Percentiles rank a stretch among this genome's conserved stretches.
Evolutionary conservation across 768 basidiomycete species (phyloP).

Genomic region (Mycena sanguinolenta): DNA sequence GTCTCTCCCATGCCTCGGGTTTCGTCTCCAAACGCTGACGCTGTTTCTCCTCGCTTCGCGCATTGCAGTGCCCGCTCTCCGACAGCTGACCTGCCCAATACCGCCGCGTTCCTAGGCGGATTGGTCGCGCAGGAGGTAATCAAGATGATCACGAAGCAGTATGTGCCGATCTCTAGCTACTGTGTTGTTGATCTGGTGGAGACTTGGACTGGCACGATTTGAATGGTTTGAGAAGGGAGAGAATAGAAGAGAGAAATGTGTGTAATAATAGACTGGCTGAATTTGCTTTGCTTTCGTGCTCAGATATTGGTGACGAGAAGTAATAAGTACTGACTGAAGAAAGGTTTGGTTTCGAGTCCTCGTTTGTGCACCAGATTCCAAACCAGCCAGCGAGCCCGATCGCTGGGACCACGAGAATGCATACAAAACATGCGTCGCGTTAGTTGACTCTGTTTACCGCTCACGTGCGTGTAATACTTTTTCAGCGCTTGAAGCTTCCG

Average conservation of each 20-base stretch:
- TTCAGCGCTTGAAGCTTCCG: too few relatives aligned
- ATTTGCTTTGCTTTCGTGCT: constrained; percentile 26
- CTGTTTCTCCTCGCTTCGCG: constrained; percentile 35
- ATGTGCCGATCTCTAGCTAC: constrained; percentile 89
- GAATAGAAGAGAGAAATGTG: background rate
- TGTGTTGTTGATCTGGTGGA: constrained; percentile 89
- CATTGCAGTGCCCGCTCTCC: constrained; percentile 79
- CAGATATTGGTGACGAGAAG: background rate
- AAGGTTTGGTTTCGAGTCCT: too few relatives aligned
- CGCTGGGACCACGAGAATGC: too few relatives aligned
- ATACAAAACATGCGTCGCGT: too few relatives aligned
- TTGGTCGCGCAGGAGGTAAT: constrained; percentile 96
- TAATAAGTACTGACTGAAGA: background rate
- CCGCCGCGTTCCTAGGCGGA: constrained; percentile 93
- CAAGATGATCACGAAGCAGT: constrained; percentile 97
- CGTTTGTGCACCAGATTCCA: too few relatives aligned
- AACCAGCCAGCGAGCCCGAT: too few relatives aligned
- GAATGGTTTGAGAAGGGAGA: background rate
- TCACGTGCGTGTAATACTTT: too few relatives aligned
- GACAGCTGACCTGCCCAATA: constrained; percentile 90
- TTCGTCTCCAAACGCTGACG: background rate
- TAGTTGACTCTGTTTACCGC: too few relatives aligned
- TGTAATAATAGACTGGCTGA: constrained; percentile 15
- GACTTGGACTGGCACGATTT: constrained; percentile 77
- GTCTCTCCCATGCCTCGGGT: constrained; percentile 3